Evolutionary conservation across 768 basidiomycete genomes (phyloP), one percentile per base, ranked within the genome.

Genomic region (Lepiota brunneoincarnata): DNA sequence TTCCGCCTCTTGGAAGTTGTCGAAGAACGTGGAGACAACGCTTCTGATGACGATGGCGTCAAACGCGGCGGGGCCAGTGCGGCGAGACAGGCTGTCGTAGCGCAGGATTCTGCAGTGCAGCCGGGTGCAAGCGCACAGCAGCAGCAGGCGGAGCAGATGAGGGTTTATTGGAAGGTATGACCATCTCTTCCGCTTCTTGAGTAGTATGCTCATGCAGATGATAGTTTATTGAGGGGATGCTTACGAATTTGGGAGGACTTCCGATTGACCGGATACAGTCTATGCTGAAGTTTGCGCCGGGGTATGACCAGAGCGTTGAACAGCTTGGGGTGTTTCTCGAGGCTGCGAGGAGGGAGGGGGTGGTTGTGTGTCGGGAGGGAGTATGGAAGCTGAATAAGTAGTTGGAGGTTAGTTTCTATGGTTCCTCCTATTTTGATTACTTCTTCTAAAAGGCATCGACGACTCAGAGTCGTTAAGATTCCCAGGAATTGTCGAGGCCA

Each of bases 211-310:
- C 38, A 24, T 24, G 14, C 35, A 44, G 56, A 36, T 46, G 46
- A 4, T 56, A 92, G 89, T 95, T 88, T 70, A 89, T 95, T 56
- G 87, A 91, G 69, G 92, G 90, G 24, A 93, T 93, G 88, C 84
- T 97, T 54, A 93, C 84, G 50, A 95, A 93, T 66, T 73, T 98
- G 40, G 89, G 89, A 9, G 67, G 82, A 2, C 75, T 94, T 14
- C 79, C 87, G 1, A 63, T 91, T 40, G 87, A 91, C 56, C 81
- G 89, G n/a, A 93, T 97, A 63, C 93, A 97, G 65, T 75, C 80
- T 2, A 93, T 94, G 89, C 76, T 97, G 56, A 86, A 82, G 65
- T 84, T 91, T 63, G 90, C 89, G 9, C 89, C 87, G 3, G 86
- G 83, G 3, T 96, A 94, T 68, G 85, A 93, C 63, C 82, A 83